Percentiles rank a stretch among this genome's conserved stretches.
phyloP scores from a whole-genome alignment of 2,329 filamentous ascomycete species.

The Dactylellina sp. region DNA sequence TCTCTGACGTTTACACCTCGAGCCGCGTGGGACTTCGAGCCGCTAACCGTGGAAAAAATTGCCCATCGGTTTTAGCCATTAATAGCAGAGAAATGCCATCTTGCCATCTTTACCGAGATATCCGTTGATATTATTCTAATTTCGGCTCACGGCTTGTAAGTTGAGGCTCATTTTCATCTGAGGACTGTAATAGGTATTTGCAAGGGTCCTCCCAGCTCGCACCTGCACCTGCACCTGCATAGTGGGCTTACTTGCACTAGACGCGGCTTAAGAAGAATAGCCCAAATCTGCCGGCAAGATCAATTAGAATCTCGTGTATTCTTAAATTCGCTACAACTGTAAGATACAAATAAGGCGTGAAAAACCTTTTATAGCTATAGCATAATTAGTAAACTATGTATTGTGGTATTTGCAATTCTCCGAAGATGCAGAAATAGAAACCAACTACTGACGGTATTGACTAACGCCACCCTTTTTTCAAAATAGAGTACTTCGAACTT shows the following conservation, averaged over 20 bases:
- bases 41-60: background rate
- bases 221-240: slow-evolving; percentile 15
- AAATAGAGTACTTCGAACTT: too few relatives aligned
- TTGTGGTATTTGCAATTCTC: too few relatives aligned
- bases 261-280: background rate
- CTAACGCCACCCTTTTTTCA: too few relatives aligned
- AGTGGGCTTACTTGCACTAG: slow-evolving; percentile 16
- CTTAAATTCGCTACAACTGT: too few relatives aligned
- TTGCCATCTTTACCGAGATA: background rate
- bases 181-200: background rate
- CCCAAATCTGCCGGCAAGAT: slow-evolving; percentile 8
- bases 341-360: too few relatives aligned
- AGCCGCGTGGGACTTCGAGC: background rate
- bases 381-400: too few relatives aligned
- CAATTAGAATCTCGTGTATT: too few relatives aligned
- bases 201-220: slow-evolving; percentile 17
- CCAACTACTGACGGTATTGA: too few relatives aligned
- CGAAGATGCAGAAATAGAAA: too few relatives aligned
- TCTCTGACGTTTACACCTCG: too few relatives aligned
- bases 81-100: background rate
- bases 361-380: too few relatives aligned
- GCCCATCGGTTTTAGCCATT: background rate
- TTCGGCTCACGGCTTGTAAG: background rate
- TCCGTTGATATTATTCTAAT: too few relatives aligned
- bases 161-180: slow-evolving; percentile 14